Evolutionary conservation across 805 yeast genomes (phyloP).

Genomic region (Candida berthetii): DNA sequence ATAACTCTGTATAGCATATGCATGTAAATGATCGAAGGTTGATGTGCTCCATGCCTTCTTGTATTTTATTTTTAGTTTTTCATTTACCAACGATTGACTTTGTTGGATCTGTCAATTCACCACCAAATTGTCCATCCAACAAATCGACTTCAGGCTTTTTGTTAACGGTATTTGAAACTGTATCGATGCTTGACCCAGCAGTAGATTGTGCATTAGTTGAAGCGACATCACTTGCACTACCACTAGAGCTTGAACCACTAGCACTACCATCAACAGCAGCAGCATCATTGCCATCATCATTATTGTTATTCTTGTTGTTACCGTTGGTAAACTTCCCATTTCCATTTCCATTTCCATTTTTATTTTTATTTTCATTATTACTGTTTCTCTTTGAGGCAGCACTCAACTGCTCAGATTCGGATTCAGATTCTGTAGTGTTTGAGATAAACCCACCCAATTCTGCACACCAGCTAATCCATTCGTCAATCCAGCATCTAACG

Average conservation of each 20-base stretch:
- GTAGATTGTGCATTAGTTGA: too few species aligned
- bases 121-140: conserved; percentile 17
- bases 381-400: too few species aligned
- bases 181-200: too few species aligned
- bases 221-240: not conserved
- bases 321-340: not conserved
- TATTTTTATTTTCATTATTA: too few species aligned
- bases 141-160: conserved; percentile 9
- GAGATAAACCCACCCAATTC: conserved; percentile 51
- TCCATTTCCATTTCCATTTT: not conserved
- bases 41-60: too few species aligned
- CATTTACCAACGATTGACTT: too few species aligned
- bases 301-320: not conserved
- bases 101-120: not conserved
- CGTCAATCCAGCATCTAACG: conserved; percentile 70
- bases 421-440: not conserved
- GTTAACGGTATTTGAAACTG: too few species aligned
- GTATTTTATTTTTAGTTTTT: too few species aligned
- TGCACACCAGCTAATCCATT: conserved; percentile 60
- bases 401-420: not conserved
- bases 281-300: not conserved
- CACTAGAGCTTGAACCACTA: too few species aligned
- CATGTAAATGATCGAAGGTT: too few species aligned
- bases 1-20: too few species aligned
- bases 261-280: too few species aligned